Conservation (phyloP, 192 early-diverging fungal genomes). For the Podila minutissima region DNA sequence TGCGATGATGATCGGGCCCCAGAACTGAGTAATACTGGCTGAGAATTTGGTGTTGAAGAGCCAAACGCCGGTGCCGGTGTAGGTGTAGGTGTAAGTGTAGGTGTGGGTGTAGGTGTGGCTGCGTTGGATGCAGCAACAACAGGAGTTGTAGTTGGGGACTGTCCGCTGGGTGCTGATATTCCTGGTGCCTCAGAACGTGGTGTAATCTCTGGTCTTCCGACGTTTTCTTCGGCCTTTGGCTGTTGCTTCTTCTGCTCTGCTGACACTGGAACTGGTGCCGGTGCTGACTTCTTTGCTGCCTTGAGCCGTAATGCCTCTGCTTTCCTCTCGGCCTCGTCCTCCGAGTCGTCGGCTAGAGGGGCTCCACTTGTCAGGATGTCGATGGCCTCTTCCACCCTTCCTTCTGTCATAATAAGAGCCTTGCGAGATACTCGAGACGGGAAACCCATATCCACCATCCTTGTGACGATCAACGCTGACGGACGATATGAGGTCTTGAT, state of each 20-base stretch:
- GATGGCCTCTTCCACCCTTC: slow-evolving; percentile 38
- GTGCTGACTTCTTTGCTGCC: slow-evolving; percentile 9
- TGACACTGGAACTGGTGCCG: not conserved
- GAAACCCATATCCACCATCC: slow-evolving; percentile 49
- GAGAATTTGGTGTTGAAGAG: not conserved
- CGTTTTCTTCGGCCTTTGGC: too few relatives aligned
- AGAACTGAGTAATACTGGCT: not conserved
- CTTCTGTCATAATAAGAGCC: slow-evolving; percentile 45
- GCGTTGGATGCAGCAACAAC: not conserved
- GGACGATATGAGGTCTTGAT: slow-evolving; percentile 39
- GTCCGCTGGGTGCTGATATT: not conserved
- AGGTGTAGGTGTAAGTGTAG: not conserved
- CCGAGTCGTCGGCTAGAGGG: slow-evolving; percentile 38
- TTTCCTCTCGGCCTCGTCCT: slow-evolving; percentile 30
- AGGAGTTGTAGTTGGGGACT: not conserved
- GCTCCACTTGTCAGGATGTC: slow-evolving; percentile 36
- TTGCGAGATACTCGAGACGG: slow-evolving; percentile 21
- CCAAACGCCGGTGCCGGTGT: not conserved
- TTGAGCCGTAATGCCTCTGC: not conserved
- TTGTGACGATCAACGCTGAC: slow-evolving; percentile 21
- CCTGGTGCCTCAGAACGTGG: not conserved
- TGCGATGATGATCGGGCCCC: not conserved
- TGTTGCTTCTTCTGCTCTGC: not conserved
- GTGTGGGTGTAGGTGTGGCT: not conserved
- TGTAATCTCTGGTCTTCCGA: not conserved